Evolutionary conservation across 129 eudicot species (phyloP).

Genomic region (carrot (Daucus carota)): DNA sequence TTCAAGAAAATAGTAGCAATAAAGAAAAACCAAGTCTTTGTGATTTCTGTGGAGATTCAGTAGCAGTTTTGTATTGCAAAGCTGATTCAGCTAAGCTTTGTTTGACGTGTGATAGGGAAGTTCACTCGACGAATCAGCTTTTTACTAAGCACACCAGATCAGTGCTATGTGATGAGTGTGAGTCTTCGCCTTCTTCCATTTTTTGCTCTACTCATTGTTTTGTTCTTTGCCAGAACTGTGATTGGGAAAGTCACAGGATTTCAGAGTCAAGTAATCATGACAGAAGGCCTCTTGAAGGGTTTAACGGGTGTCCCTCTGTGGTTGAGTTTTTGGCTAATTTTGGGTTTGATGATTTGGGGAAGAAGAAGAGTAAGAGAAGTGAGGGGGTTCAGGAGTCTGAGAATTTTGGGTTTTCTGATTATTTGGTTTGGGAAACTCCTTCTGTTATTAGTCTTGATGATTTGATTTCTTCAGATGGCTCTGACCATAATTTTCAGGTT

Average conservation of each 20-base stretch:
- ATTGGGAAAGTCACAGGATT: slow-evolving; percentile 53
- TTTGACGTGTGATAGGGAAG: slow-evolving; percentile 62
- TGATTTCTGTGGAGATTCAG: slow-evolving; percentile 59
- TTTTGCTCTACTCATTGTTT: slow-evolving; percentile 49
- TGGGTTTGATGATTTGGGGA: slow-evolving; percentile 69
- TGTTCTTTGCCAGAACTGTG: slow-evolving; percentile 84
- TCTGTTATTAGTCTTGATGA: slow-evolving; percentile 66
- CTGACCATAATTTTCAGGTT: slow-evolving; percentile 52
- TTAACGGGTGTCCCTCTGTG: slow-evolving; percentile 60
- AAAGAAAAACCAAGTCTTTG: slow-evolving; percentile 27
- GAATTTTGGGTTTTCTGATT: slow-evolving; percentile 35
- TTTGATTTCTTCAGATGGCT: slow-evolving; percentile 46
- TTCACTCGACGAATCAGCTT: slow-evolving; percentile 70
- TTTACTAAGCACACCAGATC: slow-evolving; percentile 70
- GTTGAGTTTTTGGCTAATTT: slow-evolving; percentile 40
- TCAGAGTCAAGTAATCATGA: slow-evolving; percentile 33
- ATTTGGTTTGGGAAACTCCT: slow-evolving; percentile 80
- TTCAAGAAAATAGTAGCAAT: not conserved
- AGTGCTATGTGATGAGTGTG: slow-evolving; percentile 62
- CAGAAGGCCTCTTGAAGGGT: slow-evolving; percentile 67
- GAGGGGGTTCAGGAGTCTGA: slow-evolving; percentile 26
- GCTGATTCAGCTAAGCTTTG: slow-evolving; percentile 87
- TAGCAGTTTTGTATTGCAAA: slow-evolving; percentile 63
- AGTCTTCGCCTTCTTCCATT: slow-evolving; percentile 61
- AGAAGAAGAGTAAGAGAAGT: slow-evolving; percentile 16